These are phyloP conservation scores for Alternaria viburni DNA, from an alignment of 2,329 filamentous ascomycete species.

Conservation along the genomic window DNA sequence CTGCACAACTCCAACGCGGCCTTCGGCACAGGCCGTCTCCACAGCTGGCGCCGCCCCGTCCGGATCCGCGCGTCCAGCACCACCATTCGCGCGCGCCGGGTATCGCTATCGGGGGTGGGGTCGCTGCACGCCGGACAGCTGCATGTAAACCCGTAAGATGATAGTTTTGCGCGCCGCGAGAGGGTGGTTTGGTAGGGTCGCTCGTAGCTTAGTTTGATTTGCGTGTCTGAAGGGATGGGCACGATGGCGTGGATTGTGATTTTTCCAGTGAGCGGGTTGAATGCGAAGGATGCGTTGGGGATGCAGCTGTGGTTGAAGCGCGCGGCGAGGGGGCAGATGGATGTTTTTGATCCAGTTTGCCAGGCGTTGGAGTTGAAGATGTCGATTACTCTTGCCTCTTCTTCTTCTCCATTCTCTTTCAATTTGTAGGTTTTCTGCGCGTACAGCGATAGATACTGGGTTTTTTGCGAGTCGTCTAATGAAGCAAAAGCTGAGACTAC, in stretches of 20 bases:
- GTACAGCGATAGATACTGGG: constrained; percentile 21
- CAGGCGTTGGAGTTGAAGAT: constrained; percentile 33
- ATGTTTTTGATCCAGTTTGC: constrained; percentile 22
- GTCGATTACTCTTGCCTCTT: constrained; percentile 20
- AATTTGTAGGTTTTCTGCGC: constrained; percentile 2
- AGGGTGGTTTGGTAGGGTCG: constrained; percentile 24
- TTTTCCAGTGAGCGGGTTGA: constrained; percentile 21
- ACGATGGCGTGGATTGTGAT: constrained; percentile 36
- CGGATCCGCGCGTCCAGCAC: constrained; percentile 20
- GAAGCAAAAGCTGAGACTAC: constrained; percentile 19
- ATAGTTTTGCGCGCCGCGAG: constrained; percentile 25
- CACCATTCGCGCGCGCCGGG: constrained; percentile 22
- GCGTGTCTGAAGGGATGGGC: constrained; percentile 35
- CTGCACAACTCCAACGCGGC: constrained; percentile 20
- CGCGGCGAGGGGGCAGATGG: constrained; percentile 38
- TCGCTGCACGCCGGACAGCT: constrained; percentile 35
- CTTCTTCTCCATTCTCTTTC: not conserved
- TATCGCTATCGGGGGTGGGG: constrained; percentile 10
- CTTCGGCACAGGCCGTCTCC: constrained; percentile 16
- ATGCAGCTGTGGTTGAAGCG: constrained; percentile 47
- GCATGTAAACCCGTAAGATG: constrained; percentile 30
- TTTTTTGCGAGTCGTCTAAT: constrained; percentile 10
- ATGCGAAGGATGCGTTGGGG: constrained; percentile 41
- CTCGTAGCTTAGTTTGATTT: constrained; percentile 41
- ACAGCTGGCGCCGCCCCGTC: constrained; percentile 16